Evolutionary conservation across 2,329 filamentous ascomycete genomes (phyloP).

Genomic region (Sporothrix phasma): DNA sequence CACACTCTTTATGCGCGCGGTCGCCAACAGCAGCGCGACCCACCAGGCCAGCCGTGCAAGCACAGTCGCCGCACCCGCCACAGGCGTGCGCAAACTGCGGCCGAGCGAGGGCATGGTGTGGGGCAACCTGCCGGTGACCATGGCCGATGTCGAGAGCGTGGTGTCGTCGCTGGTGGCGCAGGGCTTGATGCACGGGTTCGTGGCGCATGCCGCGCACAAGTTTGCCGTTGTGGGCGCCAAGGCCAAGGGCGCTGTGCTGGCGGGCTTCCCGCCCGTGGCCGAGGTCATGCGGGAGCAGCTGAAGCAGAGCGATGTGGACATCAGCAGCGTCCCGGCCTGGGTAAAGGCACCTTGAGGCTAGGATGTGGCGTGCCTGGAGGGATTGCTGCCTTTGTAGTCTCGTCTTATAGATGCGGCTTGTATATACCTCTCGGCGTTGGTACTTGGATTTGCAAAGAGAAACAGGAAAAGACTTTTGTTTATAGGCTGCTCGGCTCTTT

Average conservation of each 20-base stretch:
- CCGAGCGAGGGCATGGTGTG: constrained; percentile 52
- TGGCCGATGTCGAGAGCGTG: constrained; percentile 64
- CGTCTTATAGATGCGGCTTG: neutral
- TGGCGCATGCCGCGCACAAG: constrained; percentile 64
- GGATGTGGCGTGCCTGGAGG: neutral
- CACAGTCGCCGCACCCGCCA: constrained; percentile 38
- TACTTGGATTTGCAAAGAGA: neutral
- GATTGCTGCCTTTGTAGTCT: neutral
- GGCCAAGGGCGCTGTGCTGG: constrained; percentile 51
- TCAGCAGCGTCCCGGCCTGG: constrained; percentile 26
- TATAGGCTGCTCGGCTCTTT: no score
- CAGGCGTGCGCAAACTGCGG: constrained; percentile 37
- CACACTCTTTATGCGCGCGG: constrained; percentile 41
- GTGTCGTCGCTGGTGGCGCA: constrained; percentile 69
- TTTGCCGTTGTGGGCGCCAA: constrained; percentile 77
- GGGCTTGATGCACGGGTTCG: constrained; percentile 71
- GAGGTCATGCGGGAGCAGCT: constrained; percentile 54
- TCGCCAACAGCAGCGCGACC: constrained; percentile 36
- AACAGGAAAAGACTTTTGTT: neutral
- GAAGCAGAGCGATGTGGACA: constrained; percentile 50
- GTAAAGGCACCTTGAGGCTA: constrained; percentile 20
- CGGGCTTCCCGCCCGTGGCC: constrained; percentile 69
- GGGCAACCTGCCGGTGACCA: constrained; percentile 50
- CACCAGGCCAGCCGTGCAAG: neutral
- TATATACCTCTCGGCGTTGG: constrained; percentile 6